A percentile compares a stretch with the other conserved stretches of the same genome.
These are phyloP conservation scores for Moesziomyces globuligerus DNA, from an alignment of 1,284 basidiomycete genomes.

Conservation along the genomic window DNA sequence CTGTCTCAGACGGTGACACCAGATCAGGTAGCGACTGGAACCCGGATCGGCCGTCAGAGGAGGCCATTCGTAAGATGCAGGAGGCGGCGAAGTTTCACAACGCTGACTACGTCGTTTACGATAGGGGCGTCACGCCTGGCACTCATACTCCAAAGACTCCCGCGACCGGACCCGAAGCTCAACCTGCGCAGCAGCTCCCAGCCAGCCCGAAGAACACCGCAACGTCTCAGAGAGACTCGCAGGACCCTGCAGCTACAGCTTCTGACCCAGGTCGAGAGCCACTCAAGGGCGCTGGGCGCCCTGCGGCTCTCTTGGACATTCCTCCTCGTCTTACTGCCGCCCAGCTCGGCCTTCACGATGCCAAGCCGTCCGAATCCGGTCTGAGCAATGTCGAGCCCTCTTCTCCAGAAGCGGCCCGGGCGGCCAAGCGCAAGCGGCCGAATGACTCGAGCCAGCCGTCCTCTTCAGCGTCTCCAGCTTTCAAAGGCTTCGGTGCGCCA, in stretches of 20 bases:
- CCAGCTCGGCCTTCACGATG: no score
- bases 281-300: no score
- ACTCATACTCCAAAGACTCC: neutral
- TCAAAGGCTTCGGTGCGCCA: neutral
- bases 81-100: conserved; percentile 2
- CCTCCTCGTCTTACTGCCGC: no score
- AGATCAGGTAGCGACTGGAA: conserved; percentile 2
- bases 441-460: neutral
- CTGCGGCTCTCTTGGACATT: no score
- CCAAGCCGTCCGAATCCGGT: no score
- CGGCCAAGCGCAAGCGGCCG: neutral
- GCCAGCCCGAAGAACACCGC: no score
- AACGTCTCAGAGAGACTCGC: no score
- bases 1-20: neutral
- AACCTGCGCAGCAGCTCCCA: neutral
- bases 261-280: no score
- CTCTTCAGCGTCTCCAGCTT: neutral
- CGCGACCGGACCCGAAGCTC: neutral
- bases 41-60: neutral
- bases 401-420: neutral
- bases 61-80: conserved; percentile 7
- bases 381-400: neutral
- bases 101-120: conserved; percentile 11
- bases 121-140: neutral
- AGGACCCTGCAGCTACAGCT: no score